Evolutionary conservation across 2,329 filamentous ascomycete genomes (phyloP).

Genomic region (Ophioceras dolichostomum): DNA sequence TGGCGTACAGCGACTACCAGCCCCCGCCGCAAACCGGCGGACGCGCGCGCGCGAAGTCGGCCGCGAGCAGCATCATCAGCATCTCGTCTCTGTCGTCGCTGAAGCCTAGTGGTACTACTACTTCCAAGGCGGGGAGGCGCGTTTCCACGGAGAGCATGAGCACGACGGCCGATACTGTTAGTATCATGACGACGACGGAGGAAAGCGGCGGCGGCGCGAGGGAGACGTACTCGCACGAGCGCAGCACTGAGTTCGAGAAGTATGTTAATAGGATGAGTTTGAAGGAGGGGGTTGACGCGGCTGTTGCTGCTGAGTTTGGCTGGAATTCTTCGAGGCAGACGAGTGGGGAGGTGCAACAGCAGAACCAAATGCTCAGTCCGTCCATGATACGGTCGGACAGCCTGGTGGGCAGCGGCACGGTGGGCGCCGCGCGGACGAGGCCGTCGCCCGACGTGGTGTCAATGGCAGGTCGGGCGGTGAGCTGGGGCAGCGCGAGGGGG

Average conservation of each 20-base stretch:
- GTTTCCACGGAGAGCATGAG: too few relatives aligned
- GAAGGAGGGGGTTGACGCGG: slow-evolving; percentile 15
- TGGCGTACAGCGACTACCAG: slow-evolving; percentile 6
- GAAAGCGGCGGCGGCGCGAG: neutral
- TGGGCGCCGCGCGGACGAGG: neutral
- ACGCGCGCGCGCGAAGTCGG: slow-evolving; percentile 7
- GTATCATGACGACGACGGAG: too few relatives aligned
- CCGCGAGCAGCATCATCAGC: too few relatives aligned
- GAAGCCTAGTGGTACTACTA: too few relatives aligned
- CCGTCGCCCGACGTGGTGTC: too few relatives aligned
- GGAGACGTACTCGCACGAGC: slow-evolving; percentile 13
- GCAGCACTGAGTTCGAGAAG: slow-evolving; percentile 15
- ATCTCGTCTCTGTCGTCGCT: neutral
- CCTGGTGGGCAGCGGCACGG: neutral
- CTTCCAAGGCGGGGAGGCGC: too few relatives aligned
- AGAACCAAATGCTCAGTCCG: too few relatives aligned
- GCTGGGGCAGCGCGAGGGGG: neutral
- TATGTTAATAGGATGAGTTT: slow-evolving; percentile 9
- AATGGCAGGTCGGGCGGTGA: neutral
- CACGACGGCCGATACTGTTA: too few relatives aligned
- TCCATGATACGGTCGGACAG: too few relatives aligned
- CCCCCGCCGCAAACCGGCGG: neutral
- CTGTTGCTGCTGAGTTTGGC: slow-evolving; percentile 19
- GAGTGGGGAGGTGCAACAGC: slow-evolving; percentile 13
- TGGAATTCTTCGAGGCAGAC: too few relatives aligned